Evolutionary conservation across 1,139 yeast species (phyloP).

Genomic region (Pneumocystis oryctolagi): DNA sequence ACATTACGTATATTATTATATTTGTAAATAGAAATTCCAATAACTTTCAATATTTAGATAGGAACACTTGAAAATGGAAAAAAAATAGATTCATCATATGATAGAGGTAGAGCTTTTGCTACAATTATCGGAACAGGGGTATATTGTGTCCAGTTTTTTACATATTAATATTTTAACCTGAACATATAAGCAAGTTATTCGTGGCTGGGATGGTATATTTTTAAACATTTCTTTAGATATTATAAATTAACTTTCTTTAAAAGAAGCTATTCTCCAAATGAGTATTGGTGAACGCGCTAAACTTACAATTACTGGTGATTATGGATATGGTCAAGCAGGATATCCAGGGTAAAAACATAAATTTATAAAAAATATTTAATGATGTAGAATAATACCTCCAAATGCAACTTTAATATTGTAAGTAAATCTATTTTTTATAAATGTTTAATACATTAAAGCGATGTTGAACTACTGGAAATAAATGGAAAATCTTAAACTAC

Average conservation of each 20-base stretch:
- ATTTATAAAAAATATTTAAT: conserved; percentile 35
- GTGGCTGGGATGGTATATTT: conserved; percentile 3
- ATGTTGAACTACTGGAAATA: conserved; percentile 12
- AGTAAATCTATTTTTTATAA: background rate
- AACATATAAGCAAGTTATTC: background rate
- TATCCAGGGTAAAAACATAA: background rate
- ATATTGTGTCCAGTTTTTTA: background rate
- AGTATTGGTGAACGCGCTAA: conserved; percentile 85
- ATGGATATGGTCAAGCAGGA: conserved; percentile 55
- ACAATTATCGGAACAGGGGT: conserved; percentile 59
- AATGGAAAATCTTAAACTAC: conserved; percentile 4
- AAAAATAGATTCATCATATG: conserved; percentile 87
- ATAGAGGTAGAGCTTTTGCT: conserved; percentile 81
- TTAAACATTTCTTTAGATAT: background rate
- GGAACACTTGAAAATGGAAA: conserved; percentile 90
- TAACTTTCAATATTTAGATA: conserved; percentile 1
- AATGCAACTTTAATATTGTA: conserved; percentile 56
- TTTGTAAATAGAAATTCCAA: background rate
- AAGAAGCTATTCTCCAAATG: conserved; percentile 75
- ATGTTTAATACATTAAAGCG: conserved; percentile 1
- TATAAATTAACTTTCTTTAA: conserved; percentile 33
- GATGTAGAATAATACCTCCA: conserved; percentile 93
- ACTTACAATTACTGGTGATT: conserved; percentile 74
- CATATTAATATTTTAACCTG: background rate
- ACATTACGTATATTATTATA: conserved; percentile 46